These are phyloP conservation scores for Exobasidium cylindrosporum DNA, from an alignment of 1,284 basidiomycete species.

Conservation along the genomic window DNA sequence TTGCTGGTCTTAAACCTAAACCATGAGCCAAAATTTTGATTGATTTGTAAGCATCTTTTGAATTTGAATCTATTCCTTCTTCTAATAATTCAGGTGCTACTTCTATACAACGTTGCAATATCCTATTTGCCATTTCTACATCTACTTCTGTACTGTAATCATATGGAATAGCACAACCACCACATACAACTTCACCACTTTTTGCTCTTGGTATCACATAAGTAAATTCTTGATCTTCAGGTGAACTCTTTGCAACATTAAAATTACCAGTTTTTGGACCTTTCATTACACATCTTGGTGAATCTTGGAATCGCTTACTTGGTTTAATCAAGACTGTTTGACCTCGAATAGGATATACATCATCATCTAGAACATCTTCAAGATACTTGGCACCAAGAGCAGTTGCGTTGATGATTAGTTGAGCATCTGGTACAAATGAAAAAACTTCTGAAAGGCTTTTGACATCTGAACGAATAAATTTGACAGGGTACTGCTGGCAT, in stretches of 20 bases:
- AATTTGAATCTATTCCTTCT: neutral
- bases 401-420: neutral
- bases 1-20: neutral
- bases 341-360: neutral
- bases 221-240: neutral
- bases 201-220: constrained; percentile 9
- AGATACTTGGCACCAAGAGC: neutral
- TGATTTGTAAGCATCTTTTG: neutral
- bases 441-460: neutral
- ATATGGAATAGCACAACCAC: neutral
- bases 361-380: neutral
- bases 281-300: neutral
- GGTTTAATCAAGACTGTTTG: constrained; percentile 1
- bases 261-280: neutral
- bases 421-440: neutral
- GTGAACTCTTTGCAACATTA: neutral
- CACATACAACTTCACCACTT: neutral
- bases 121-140: neutral
- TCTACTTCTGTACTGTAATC: neutral
- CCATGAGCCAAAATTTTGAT: constrained; percentile 1
- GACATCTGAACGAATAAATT: neutral
- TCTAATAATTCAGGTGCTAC: neutral
- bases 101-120: neutral
- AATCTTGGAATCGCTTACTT: neutral
- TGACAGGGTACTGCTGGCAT: neutral